A percentile compares a stretch with the other conserved stretches of the same genome.
Evolutionary conservation across 2,329 filamentous ascomycete genomes (phyloP).

Genomic region (Alternaria sp.): DNA sequence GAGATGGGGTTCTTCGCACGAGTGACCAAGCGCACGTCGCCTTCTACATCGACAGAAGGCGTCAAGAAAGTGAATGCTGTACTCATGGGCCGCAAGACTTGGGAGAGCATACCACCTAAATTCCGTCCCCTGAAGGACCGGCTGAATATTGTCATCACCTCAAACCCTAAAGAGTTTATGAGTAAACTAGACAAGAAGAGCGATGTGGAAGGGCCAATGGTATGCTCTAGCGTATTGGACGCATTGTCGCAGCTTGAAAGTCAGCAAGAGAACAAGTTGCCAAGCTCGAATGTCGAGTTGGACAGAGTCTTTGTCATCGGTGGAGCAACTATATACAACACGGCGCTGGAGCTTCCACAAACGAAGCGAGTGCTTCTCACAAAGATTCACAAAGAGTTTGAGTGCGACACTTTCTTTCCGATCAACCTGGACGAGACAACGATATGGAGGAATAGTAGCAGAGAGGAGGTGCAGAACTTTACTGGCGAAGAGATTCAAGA

Average conservation of each 20-base stretch:
- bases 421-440: slow-evolving; percentile 60
- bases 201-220: slow-evolving; percentile 54
- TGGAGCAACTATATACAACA: slow-evolving; percentile 83
- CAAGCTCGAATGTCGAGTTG: slow-evolving; percentile 9
- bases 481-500: slow-evolving; percentile 70
- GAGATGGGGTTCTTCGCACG: slow-evolving; percentile 97
- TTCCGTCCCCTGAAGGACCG: slow-evolving; percentile 83
- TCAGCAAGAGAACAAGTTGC: slow-evolving; percentile 1
- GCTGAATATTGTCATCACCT: slow-evolving; percentile 82
- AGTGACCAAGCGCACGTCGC: slow-evolving; percentile 75
- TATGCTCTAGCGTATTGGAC: slow-evolving; percentile 64
- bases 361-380: slow-evolving; percentile 74
- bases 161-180: slow-evolving; percentile 44
- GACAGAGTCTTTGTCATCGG: slow-evolving; percentile 81
- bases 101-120: slow-evolving; percentile 83
- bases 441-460: slow-evolving; percentile 65
- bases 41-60: slow-evolving; percentile 8
- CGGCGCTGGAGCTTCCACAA: slow-evolving; percentile 69
- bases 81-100: slow-evolving; percentile 98
- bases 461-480: slow-evolving; percentile 67
- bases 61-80: slow-evolving; percentile 66
- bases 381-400: slow-evolving; percentile 72
- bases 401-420: slow-evolving; percentile 80
- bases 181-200: slow-evolving; percentile 8
- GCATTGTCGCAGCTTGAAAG: slow-evolving; percentile 18